A percentile compares a stretch with the other conserved stretches of the same genome.
phyloP scores from a whole-genome alignment of 495 filamentous ascomycete species.

The Penicillium pancosmium region DNA sequence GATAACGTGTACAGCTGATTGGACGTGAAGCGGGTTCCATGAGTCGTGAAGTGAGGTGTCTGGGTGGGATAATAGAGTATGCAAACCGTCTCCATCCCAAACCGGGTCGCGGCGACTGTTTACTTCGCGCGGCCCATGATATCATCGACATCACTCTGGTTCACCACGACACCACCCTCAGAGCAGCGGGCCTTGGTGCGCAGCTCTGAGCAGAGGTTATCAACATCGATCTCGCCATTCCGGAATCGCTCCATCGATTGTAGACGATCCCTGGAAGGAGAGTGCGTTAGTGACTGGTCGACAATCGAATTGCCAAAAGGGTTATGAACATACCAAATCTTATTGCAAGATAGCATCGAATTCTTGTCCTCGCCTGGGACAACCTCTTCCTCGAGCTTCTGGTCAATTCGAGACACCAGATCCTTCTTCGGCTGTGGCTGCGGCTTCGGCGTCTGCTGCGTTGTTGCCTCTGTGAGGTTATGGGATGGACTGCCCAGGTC shows the following conservation, averaged over 20 bases:
- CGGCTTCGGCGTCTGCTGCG: constrained; percentile 12
- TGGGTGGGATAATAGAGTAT: not conserved
- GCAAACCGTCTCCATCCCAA: constrained; percentile 1
- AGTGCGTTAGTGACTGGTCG: constrained; percentile 15
- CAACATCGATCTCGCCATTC: constrained; percentile 87
- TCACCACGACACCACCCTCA: constrained; percentile 87
- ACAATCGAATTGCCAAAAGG: not conserved
- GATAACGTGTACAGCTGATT: constrained; percentile 25
- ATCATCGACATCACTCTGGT: constrained; percentile 82
- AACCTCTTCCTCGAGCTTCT: constrained; percentile 65
- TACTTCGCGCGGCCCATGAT: constrained; percentile 65
- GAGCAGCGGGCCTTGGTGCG: constrained; percentile 96
- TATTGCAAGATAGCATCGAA: constrained; percentile 79
- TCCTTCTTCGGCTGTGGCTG: constrained; percentile 58
- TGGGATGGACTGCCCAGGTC: constrained; percentile 79
- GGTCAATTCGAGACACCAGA: constrained; percentile 74
- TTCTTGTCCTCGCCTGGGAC: constrained; percentile 64
- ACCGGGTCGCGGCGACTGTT: not conserved
- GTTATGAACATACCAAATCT: constrained; percentile 77
- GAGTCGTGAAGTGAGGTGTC: constrained; percentile 25
- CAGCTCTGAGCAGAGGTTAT: constrained; percentile 89
- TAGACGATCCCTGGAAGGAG: constrained; percentile 77
- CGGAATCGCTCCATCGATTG: constrained; percentile 85
- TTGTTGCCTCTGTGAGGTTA: constrained; percentile 53
- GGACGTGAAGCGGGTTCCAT: constrained; percentile 19